Percentiles rank a stretch among this genome's conserved stretches.
Evolutionary conservation across 108 stramenopile species (phyloP).

Genomic region (Mayamaea pseudoterrestris): DNA sequence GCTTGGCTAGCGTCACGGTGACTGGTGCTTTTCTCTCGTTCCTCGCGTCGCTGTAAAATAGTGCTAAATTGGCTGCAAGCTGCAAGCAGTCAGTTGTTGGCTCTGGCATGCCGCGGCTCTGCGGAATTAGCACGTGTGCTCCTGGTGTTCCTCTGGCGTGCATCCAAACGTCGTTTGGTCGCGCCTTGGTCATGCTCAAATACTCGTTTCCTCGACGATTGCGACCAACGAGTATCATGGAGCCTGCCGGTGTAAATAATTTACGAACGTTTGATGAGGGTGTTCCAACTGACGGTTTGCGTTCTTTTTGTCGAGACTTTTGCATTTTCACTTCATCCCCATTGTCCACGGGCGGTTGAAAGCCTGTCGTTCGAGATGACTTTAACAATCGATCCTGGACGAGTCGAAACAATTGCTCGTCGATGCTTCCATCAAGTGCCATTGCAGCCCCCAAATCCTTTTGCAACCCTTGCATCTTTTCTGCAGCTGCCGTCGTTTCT

Average conservation of each 20-base stretch:
- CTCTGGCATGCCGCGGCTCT: conserved; percentile 43
- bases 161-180: conserved; percentile 76
- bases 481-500: conserved; percentile 27
- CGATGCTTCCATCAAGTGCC: conserved; percentile 15
- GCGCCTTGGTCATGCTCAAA: conserved; percentile 54
- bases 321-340: conserved; percentile 6
- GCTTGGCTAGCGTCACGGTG: conserved; percentile 70
- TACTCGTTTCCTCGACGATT: conserved; percentile 80
- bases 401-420: conserved; percentile 40
- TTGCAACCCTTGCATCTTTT: conserved; percentile 30
- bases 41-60: conserved; percentile 71
- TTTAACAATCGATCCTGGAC: conserved; percentile 51
- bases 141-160: conserved; percentile 76
- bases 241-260: conserved; percentile 52
- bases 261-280: conserved; percentile 47
- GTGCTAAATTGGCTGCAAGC: conserved; percentile 72
- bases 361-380: conserved; percentile 41
- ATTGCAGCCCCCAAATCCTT: conserved; percentile 32
- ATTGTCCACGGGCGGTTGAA: conserved; percentile 20
- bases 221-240: conserved; percentile 68
- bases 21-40: conserved; percentile 57
- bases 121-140: conserved; percentile 69
- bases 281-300: conserved; percentile 23
- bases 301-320: conserved; percentile 3
- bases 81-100: conserved; percentile 57